phyloP scores from a whole-genome alignment of 2,329 filamentous ascomycete species.

The Madurella mycetomatis region DNA sequence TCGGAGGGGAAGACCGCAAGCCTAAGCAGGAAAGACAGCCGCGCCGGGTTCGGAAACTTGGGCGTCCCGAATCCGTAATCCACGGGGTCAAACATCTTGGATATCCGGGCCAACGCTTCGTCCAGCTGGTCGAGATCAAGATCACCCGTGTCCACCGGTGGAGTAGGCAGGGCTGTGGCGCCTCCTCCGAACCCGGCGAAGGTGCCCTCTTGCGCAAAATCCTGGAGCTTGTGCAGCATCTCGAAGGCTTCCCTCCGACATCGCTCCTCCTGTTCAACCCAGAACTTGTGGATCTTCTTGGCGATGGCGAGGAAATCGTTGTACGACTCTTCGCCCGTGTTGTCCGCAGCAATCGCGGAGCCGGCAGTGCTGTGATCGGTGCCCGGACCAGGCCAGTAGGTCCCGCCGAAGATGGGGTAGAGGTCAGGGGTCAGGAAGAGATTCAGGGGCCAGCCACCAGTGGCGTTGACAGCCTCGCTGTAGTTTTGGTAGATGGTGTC shows the following conservation, averaged over 20 bases:
- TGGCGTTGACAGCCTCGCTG: conserved; percentile 84
- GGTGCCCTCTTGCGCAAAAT: conserved; percentile 86
- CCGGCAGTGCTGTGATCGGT: conserved; percentile 43
- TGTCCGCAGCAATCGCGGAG: conserved; percentile 25
- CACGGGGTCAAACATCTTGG: conserved; percentile 70
- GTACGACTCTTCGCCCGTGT: conserved; percentile 51
- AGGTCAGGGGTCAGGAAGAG: conserved; percentile 93
- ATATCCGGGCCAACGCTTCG: conserved; percentile 79
- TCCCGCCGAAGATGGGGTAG: conserved; percentile 91
- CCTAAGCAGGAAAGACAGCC: conserved; percentile 75
- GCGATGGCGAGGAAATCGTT: conserved; percentile 81
- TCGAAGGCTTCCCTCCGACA: conserved; percentile 80
- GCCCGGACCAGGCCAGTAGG: conserved; percentile 86
- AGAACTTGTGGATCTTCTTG: conserved; percentile 68
- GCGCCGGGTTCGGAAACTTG: conserved; percentile 86
- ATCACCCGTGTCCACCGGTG: conserved; percentile 33
- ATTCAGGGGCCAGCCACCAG: conserved; percentile 91
- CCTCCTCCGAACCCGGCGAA: conserved; percentile 40
- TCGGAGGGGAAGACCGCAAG: conserved; percentile 66
- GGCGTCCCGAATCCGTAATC: conserved; percentile 82
- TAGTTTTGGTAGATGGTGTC: conserved; percentile 99
- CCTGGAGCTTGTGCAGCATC: conserved; percentile 72
- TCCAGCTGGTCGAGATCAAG: conserved; percentile 90
- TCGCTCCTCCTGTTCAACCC: conserved; percentile 78
- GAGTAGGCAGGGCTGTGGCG: conserved; percentile 1